A percentile compares a stretch with the other conserved stretches of the same genome.
Evolutionary conservation across 202 grass and related monocot genomes (phyloP).

Genomic region (Musa balbisiana): DNA sequence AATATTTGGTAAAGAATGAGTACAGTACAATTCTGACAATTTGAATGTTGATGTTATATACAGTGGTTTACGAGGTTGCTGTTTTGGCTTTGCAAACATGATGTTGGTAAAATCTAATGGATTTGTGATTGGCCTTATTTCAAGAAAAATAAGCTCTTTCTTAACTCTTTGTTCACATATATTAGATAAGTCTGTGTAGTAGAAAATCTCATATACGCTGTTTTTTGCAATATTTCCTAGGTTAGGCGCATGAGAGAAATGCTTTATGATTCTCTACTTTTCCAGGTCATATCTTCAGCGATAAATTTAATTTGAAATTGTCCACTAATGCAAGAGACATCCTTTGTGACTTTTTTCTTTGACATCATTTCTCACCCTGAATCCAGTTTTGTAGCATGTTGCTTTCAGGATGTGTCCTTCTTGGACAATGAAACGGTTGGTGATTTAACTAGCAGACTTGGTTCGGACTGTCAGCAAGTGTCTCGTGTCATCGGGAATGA

Average conservation of each 20-base stretch:
- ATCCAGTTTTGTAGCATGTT: constrained; percentile 15
- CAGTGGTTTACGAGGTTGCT: constrained; percentile 93
- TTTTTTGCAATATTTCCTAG: constrained; percentile 29
- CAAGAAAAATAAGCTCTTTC: background rate
- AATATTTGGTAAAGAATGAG: background rate
- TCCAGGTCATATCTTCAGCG: constrained; percentile 50
- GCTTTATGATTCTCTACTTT: constrained; percentile 85
- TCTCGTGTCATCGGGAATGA: constrained; percentile 96
- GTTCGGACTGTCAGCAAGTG: constrained; percentile 97
- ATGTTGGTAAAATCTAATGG: constrained; percentile 83
- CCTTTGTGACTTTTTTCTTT: constrained; percentile 2
- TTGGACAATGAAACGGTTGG: constrained; percentile 97
- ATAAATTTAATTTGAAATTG: constrained; percentile 9
- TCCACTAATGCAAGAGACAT: background rate
- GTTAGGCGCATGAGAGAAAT: constrained; percentile 94
- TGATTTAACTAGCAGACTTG: constrained; percentile 96
- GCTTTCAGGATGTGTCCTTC: constrained; percentile 76
- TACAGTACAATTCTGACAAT: constrained; percentile 35
- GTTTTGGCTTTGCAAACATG: constrained; percentile 96
- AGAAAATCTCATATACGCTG: background rate
- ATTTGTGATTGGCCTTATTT: constrained; percentile 14
- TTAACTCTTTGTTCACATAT: background rate
- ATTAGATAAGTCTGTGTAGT: background rate
- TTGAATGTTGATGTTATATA: constrained; percentile 33
- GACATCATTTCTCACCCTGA: background rate